phyloP scores from a whole-genome alignment of 2,329 filamentous ascomycete genomes.

The Stagonosporopsis tanaceti region DNA sequence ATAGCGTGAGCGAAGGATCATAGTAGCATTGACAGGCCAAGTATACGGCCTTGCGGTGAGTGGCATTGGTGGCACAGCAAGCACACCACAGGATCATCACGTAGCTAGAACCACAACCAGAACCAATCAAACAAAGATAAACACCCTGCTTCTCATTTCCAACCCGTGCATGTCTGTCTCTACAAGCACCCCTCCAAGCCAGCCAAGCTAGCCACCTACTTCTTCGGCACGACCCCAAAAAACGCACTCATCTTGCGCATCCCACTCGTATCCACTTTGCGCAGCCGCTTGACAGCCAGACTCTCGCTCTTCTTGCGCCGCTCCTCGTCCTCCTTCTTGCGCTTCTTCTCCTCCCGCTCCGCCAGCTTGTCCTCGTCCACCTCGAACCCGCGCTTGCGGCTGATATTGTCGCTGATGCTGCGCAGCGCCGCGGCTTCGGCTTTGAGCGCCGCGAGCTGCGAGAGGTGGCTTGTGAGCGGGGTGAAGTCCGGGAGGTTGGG shows the following conservation, averaged over 20 bases:
- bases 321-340: constrained; percentile 88
- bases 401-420: constrained; percentile 72
- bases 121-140: constrained; percentile 7
- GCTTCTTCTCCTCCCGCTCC: constrained; percentile 76
- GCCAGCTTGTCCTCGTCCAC: constrained; percentile 72
- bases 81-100: background rate
- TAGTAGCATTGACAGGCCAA: background rate
- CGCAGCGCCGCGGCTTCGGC: constrained; percentile 75
- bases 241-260: constrained; percentile 99
- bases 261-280: constrained; percentile 87
- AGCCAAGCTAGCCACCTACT: background rate
- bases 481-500: constrained; percentile 68
- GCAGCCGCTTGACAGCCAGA: constrained; percentile 77
- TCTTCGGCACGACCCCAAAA: constrained; percentile 72
- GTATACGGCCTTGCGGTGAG: no score
- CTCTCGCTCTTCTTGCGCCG: constrained; percentile 83
- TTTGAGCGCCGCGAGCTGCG: constrained; percentile 70
- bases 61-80: background rate
- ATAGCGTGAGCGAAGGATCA: background rate
- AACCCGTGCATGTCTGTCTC: no score
- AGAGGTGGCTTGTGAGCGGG: constrained; percentile 74
- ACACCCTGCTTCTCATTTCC: background rate
- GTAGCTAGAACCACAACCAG: constrained; percentile 6
- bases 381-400: constrained; percentile 65
- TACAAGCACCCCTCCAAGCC: no score